Base-by-base conservation (phyloP, 495 filamentous ascomycete genomes). In the Penicillium taxi region DNA sequence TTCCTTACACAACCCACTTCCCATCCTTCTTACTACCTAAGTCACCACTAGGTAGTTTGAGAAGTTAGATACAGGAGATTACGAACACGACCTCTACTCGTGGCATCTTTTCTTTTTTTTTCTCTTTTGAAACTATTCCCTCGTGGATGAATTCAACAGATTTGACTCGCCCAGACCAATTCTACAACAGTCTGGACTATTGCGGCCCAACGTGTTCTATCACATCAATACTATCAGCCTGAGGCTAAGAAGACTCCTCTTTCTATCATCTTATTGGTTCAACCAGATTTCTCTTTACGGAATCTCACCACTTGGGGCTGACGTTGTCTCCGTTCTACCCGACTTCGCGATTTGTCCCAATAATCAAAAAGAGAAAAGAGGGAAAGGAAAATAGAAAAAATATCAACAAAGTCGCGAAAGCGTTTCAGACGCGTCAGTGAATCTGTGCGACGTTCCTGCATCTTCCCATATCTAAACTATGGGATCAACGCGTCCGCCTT, bases 401-500 rank as follows among this genome's bases (percentile, higher is more conserved):
- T n/a, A n/a, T n/a, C n/a, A n/a, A n/a, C n/a, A n/a, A n/a, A n/a
- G n/a, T n/a, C n/a, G n/a, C n/a, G n/a, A 35, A 25, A 25, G 41
- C 40, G 35, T 47, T 45, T 44, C 27, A 39, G 42, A 56, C 54
- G 54, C 52, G 47, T 53, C 53, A 42, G 42, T 28, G 40, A 42
- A n/a, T n/a, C n/a, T n/a, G n/a, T 20, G 35, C 45, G 48, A 44
- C 48, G 32, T 18, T 28, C 23, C 16, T 29, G n/a, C 13, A 17
- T 24, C 20, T 20, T 39, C 29, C 18, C 30, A 32, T 24, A 12
- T 35, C 28, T 35, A 40, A 42, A 58, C 26, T 41, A 82, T 82
- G 79, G 70, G 71, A 52, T 66, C 79, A 66, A 77, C 84, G 72
- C 80, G 75, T 71, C 67, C 71, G 35, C 55, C 63, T 47, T 67